A percentile compares a stretch with the other conserved stretches of the same genome.
Conservation (phyloP, 305 asterid species). For the Rubia peregrina region DNA sequence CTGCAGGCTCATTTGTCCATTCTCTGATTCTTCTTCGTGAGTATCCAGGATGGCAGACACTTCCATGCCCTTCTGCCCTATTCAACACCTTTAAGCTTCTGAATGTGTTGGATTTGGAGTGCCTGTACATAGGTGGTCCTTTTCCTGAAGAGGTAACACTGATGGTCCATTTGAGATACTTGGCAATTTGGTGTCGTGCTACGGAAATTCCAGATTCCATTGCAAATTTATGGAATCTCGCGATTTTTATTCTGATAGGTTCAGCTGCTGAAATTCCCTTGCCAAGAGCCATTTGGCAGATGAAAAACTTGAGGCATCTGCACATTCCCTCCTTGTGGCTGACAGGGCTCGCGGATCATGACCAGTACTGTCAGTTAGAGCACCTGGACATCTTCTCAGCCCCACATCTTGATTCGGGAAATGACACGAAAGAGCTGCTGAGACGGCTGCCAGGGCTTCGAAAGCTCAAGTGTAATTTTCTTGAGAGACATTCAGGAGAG, state of each 20-base stretch:
- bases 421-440: neutral
- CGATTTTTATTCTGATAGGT: neutral
- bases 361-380: neutral
- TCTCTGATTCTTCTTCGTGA: constrained; percentile 7
- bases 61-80: neutral
- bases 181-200: neutral
- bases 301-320: constrained; percentile 18
- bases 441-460: constrained; percentile 6
- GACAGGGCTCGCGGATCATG: neutral
- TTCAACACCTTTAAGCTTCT: constrained; percentile 8
- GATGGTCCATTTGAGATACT: constrained; percentile 13
- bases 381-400: constrained; percentile 10
- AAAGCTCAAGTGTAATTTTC: constrained; percentile 8
- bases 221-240: constrained; percentile 8
- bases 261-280: neutral
- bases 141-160: neutral
- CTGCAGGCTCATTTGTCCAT: constrained; percentile 4
- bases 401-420: neutral
- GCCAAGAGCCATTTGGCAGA: constrained; percentile 11
- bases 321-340: neutral
- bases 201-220: constrained; percentile 7
- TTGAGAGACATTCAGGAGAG: neutral
- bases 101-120: constrained; percentile 12
- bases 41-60: no score
- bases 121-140: neutral